Conservation (phyloP, 2,329 filamentous ascomycete species). For the Colletotrichum sp. region DNA sequence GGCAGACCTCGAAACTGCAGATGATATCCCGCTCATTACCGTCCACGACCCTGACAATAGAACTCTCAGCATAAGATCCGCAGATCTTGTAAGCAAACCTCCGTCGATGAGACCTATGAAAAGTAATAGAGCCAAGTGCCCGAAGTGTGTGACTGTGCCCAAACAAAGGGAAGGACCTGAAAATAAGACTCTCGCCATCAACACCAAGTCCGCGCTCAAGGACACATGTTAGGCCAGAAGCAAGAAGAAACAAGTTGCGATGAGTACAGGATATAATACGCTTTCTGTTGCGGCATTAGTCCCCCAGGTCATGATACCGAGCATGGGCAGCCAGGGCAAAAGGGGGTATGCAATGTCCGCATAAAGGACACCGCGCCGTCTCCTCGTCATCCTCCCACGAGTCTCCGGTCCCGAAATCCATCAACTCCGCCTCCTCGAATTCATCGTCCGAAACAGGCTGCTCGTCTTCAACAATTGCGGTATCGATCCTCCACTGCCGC, state of each 20-base stretch:
- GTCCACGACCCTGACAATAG: background rate
- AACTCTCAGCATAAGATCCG: background rate
- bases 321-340: constrained; percentile 66
- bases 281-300: background rate
- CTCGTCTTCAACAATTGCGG: constrained; percentile 18
- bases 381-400: constrained; percentile 28
- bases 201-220: background rate
- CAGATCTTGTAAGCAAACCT: background rate
- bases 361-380: constrained; percentile 45
- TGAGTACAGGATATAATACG: background rate
- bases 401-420: constrained; percentile 33
- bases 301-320: constrained; percentile 51
- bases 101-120: background rate
- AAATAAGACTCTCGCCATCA: background rate
- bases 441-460: constrained; percentile 21
- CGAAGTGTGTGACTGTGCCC: background rate
- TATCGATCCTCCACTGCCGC: constrained; percentile 67
- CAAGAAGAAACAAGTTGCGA: background rate
- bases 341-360: constrained; percentile 57
- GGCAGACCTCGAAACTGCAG: background rate
- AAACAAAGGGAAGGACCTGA: background rate
- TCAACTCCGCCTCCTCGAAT: constrained; percentile 25
- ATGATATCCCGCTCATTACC: background rate
- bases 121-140: background rate
- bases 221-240: background rate